Base-by-base conservation (phyloP, 1,139 yeast genomes). In the Pichia kudriavzevii region DNA sequence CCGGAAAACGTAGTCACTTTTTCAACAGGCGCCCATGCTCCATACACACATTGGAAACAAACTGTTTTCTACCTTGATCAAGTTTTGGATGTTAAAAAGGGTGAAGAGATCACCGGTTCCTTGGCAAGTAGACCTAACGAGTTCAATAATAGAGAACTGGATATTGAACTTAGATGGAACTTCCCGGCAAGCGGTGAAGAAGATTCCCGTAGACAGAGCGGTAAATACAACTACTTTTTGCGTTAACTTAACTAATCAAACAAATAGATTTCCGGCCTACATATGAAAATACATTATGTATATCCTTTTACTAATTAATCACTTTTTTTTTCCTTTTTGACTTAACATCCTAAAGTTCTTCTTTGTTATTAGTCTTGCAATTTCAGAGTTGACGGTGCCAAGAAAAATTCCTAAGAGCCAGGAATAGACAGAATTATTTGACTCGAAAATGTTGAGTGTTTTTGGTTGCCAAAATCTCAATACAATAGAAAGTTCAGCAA, bases 41-140 rank as follows among this genome's bases (percentile, higher is more conserved):
- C 74, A 46, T 81, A 81, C 63, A 83, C 94, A 18, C 94, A 83
- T 58, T 93, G 99, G 99, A 93, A 91, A 60, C 98, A 91, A 64
- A 83, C 96, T 14, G 94, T 91, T 2, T 87, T 93, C 63, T 93
- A 91, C 61, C 71, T 91, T 58, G 77, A 75, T 52, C 85, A 84
- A 52, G 94, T 83, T 22, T 63, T 88, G 47, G 82, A 80, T 54
- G 65, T 85, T 46, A 80, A 79, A 55, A 68, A 71, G 47, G 95
- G 91, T 39, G 98, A 91, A 51, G 55, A 58, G 25, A 67, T 93
- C 46, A 69, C 71, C 40, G 94, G 97, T 32, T 64, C 65, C 26
- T 64, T 91, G 43, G 72, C 81, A 7, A 79, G 85, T 44, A 68
- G 78, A 54, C 97, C 97, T 42, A 87, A 84, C 58, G 60, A 60